A percentile compares a stretch with the other conserved stretches of the same genome.
These are phyloP conservation scores for Epichloe hybrida DNA, from an alignment of 2,329 filamentous ascomycete species.

Conservation along the genomic window DNA sequence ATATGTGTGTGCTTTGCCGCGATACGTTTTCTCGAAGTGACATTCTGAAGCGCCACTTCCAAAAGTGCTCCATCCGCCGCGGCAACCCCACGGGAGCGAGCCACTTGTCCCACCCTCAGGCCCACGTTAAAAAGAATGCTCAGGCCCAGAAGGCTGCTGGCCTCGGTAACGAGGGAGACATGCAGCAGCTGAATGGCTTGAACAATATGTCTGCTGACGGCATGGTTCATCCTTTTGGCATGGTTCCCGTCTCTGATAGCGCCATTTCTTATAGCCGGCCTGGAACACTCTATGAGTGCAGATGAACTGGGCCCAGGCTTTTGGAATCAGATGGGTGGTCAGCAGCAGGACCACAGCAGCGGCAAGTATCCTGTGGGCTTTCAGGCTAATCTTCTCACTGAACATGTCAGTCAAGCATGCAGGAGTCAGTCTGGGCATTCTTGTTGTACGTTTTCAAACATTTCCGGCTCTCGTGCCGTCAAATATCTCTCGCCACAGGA, in stretches of 20 bases:
- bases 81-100: slow-evolving; percentile 92
- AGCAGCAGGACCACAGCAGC: too few relatives aligned
- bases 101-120: slow-evolving; percentile 85
- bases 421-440: too few relatives aligned
- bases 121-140: slow-evolving; percentile 69
- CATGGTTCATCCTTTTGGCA: slow-evolving; percentile 44
- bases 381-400: too few relatives aligned
- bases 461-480: slow-evolving; percentile 26
- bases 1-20: slow-evolving; percentile 95
- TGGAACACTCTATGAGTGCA: too few relatives aligned
- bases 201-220: slow-evolving; percentile 43
- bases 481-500: slow-evolving; percentile 27
- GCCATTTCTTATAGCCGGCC: too few relatives aligned
- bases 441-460: slow-evolving; percentile 22
- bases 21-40: slow-evolving; percentile 97
- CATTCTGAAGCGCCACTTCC: slow-evolving; percentile 96
- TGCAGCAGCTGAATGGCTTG: slow-evolving; percentile 49
- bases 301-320: too few relatives aligned
- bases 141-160: slow-evolving; percentile 42
- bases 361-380: too few relatives aligned
- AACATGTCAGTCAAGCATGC: too few relatives aligned
- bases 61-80: slow-evolving; percentile 93
- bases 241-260: slow-evolving; percentile 42
- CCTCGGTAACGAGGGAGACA: slow-evolving; percentile 37
- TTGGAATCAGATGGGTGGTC: too few relatives aligned